These are phyloP conservation scores for Cercis canadensis DNA, from an alignment of 306 rosid species.

Conservation along the genomic window DNA sequence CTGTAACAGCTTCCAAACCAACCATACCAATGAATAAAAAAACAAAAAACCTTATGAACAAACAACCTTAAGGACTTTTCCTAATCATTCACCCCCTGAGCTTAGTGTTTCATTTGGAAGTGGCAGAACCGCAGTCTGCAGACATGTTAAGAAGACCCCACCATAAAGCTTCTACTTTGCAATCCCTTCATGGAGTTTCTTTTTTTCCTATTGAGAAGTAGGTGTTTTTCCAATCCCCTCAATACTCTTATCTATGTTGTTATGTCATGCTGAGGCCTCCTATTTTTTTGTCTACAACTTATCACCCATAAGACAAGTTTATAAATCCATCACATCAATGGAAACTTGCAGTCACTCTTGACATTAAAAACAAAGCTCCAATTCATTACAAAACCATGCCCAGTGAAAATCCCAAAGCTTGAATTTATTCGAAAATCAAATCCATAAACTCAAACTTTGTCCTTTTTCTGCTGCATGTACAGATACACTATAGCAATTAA, in stretches of 20 bases:
- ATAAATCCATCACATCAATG: slow-evolving; percentile 24
- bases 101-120: not conserved
- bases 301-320: slow-evolving; percentile 17
- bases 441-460: slow-evolving; percentile 1
- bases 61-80: too few species aligned
- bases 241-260: too few species aligned
- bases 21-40: too few species aligned
- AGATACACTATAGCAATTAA: too few species aligned
- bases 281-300: slow-evolving; percentile 10
- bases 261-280: not conserved
- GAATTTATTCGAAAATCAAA: slow-evolving; percentile 25
- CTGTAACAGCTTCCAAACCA: not conserved
- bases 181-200: too few species aligned
- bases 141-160: slow-evolving; percentile 8
- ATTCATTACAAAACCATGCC: too few species aligned
- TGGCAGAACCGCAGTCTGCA: slow-evolving; percentile 5
- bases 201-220: too few species aligned
- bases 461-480: not conserved
- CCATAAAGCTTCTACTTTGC: not conserved
- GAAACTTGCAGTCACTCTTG: too few species aligned
- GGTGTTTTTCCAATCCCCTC: too few species aligned
- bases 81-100: not conserved
- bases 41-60: too few species aligned
- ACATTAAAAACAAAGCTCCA: too few species aligned
- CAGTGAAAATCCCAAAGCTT: slow-evolving; percentile 27